phyloP scores from a whole-genome alignment of 1,284 basidiomycete species.

The Somion occarium region DNA sequence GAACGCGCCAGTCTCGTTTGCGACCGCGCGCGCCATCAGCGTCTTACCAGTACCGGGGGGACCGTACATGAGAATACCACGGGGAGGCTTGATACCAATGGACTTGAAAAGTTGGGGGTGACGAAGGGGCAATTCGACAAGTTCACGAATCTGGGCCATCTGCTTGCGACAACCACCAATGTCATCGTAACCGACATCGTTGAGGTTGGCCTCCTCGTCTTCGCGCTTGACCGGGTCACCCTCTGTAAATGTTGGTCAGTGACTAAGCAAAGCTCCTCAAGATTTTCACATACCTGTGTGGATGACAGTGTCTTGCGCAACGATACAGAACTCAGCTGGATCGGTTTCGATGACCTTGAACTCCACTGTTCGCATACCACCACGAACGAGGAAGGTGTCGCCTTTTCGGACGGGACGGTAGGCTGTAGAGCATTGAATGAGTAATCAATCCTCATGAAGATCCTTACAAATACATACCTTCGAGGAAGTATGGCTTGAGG shows the following conservation, averaged over 20 bases:
- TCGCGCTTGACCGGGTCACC: conserved; percentile 99
- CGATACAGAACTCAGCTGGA: conserved; percentile 94
- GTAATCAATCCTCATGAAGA: neutral
- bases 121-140: conserved; percentile 95
- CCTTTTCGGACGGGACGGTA: conserved; percentile 95
- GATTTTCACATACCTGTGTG: conserved; percentile 63
- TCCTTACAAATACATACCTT: conserved; percentile 62
- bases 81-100: conserved; percentile 99
- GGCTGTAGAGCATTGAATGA: too few species aligned
- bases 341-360: conserved; percentile 98
- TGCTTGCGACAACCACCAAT: conserved; percentile 99
- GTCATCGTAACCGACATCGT: conserved; percentile 98
- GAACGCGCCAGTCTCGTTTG: conserved; percentile 99
- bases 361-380: conserved; percentile 96
- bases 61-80: conserved; percentile 95
- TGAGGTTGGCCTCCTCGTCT: conserved; percentile 96
- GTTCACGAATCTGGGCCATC: conserved; percentile 99
- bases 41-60: conserved; percentile 98
- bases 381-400: conserved; percentile 98
- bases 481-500: conserved; percentile 99
- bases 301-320: conserved; percentile 95
- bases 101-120: conserved; percentile 99
- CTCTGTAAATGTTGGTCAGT: conserved; percentile 52
- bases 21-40: conserved; percentile 97
- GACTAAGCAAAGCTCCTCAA: conserved; percentile 8